These are phyloP conservation scores for Taphrina pruni DNA, from an alignment of 1,139 yeast species.

Conservation along the genomic window DNA sequence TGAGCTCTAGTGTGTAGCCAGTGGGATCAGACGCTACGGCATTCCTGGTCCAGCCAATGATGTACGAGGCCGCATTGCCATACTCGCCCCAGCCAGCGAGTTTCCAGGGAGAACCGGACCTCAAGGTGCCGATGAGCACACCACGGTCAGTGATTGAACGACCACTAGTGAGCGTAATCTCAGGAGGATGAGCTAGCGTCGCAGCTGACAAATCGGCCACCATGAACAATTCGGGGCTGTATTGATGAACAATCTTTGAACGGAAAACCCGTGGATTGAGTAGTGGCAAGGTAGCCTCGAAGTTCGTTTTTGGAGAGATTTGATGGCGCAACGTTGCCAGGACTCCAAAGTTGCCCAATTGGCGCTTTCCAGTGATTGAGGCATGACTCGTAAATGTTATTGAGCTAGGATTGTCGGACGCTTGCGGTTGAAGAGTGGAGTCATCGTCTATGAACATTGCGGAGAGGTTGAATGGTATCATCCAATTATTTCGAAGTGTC, in stretches of 20 bases:
- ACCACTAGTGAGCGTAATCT: constrained; percentile 38
- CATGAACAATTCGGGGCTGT: constrained; percentile 36
- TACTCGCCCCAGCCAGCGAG: constrained; percentile 31
- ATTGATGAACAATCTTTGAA: constrained; percentile 36
- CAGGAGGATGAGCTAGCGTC: constrained; percentile 35
- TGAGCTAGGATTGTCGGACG: constrained; percentile 18
- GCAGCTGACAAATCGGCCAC: constrained; percentile 21
- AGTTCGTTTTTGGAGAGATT: constrained; percentile 25
- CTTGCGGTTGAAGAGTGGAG: constrained; percentile 2
- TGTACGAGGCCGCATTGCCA: constrained; percentile 37
- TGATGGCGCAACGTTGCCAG: constrained; percentile 36
- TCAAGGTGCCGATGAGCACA: constrained; percentile 26
- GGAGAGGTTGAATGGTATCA: constrained; percentile 36
- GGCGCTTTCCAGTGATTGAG: constrained; percentile 29
- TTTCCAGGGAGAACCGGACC: constrained; percentile 39
- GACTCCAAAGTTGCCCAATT: constrained; percentile 37
- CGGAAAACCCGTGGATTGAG: constrained; percentile 31
- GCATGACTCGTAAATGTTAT: constrained; percentile 39
- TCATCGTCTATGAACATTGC: constrained; percentile 16
- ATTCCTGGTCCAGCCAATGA: constrained; percentile 35
- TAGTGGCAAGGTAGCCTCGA: constrained; percentile 35
- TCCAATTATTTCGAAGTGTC: constrained; percentile 31
- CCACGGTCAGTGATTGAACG: constrained; percentile 39
- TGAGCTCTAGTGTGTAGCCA: constrained; percentile 37
- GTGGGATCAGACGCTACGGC: constrained; percentile 24